phyloP scores from a whole-genome alignment of 1,139 yeast species.

The Wickerhamomyces sp. region DNA sequence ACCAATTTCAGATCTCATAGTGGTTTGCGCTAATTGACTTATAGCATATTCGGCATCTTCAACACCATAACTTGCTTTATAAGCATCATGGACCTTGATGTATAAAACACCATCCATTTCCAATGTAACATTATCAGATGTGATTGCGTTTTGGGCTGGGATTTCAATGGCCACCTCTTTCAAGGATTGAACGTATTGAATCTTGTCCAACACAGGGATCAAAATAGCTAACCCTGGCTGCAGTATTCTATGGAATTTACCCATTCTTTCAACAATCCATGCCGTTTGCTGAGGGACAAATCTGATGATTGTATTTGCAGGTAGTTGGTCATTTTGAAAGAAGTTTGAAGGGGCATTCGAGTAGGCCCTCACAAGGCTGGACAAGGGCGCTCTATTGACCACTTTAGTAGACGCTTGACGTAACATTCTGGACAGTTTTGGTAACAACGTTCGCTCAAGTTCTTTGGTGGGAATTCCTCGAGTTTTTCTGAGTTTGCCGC shows the following conservation, averaged over 20 bases:
- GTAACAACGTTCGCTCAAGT: too few species aligned
- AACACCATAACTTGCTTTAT: conserved; percentile 83
- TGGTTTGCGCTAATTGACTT: conserved; percentile 82
- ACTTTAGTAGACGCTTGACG: neutral
- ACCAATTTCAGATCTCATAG: conserved; percentile 88
- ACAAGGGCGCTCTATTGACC: neutral
- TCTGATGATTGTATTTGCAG: conserved; percentile 66
- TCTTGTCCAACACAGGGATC: conserved; percentile 67
- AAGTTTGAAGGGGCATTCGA: conserved; percentile 36
- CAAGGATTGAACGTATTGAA: conserved; percentile 75
- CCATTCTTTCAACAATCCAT: conserved; percentile 91
- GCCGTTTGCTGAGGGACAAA: conserved; percentile 92
- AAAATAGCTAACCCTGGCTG: conserved; percentile 76
- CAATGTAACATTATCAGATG: conserved; percentile 79
- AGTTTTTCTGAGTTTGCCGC: too few species aligned
- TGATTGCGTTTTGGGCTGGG: conserved; percentile 80
- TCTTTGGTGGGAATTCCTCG: too few species aligned
- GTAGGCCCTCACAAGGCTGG: neutral
- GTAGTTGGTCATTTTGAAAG: conserved; percentile 64
- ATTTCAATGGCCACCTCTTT: conserved; percentile 83
- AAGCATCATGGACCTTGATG: conserved; percentile 73
- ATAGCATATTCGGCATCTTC: conserved; percentile 87
- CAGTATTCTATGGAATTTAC: conserved; percentile 65
- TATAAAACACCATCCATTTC: conserved; percentile 83
- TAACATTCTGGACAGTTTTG: neutral